A percentile compares a stretch with the other conserved stretches of the same genome.
Evolutionary conservation across 1,284 basidiomycete genomes (phyloP).

Genomic region (Pseudozyma hubeiensis): DNA sequence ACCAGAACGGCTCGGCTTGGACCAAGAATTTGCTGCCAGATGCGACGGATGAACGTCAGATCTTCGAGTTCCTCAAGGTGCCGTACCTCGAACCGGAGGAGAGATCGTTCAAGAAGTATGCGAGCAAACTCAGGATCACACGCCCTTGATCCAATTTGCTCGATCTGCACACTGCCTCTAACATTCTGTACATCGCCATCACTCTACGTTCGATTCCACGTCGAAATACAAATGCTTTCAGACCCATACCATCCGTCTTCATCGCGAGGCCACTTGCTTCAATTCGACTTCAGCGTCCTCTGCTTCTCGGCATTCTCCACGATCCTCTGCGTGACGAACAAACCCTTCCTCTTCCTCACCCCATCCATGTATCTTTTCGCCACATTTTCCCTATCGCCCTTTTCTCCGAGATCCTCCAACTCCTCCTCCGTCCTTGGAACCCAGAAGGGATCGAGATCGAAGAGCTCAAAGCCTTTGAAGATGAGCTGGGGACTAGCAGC

Average conservation of each 20-base stretch:
- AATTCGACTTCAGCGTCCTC: constrained; percentile 67
- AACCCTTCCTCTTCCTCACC: constrained; percentile 74
- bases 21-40: constrained; percentile 23
- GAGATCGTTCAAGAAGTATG: constrained; percentile 19
- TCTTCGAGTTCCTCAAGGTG: constrained; percentile 28
- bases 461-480: constrained; percentile 79
- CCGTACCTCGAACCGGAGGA: constrained; percentile 33
- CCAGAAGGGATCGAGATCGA: constrained; percentile 88
- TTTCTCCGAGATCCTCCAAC: constrained; percentile 94
- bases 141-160: neutral
- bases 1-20: constrained; percentile 39
- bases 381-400: constrained; percentile 92
- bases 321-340: constrained; percentile 58
- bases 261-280: neutral
- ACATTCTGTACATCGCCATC: neutral
- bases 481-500: constrained; percentile 96
- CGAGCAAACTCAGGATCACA: constrained; percentile 12
- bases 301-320: constrained; percentile 68
- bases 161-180: neutral
- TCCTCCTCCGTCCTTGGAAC: constrained; percentile 98
- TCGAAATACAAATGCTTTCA: constrained; percentile 1
- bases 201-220: neutral
- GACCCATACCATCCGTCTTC: no score
- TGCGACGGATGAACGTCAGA: constrained; percentile 33
- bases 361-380: constrained; percentile 93